Evolutionary conservation across 768 basidiomycete genomes (phyloP), one percentile per base, ranked within the genome.

Genomic region (Suillus spraguei): DNA sequence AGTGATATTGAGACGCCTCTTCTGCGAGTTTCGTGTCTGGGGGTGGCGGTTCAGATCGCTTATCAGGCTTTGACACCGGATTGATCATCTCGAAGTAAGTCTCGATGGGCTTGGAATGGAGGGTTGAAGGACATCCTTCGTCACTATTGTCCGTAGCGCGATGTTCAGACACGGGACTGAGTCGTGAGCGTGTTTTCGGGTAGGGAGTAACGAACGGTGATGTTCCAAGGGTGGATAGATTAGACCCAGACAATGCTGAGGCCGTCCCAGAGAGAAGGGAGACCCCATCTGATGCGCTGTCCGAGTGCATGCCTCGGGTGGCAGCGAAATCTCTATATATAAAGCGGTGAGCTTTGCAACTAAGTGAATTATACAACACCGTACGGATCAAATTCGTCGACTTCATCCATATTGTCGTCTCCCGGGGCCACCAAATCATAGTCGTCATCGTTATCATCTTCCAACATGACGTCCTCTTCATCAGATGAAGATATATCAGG

Each of bases 301-400:
- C 87, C 3, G 85, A 89, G 28, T 80, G 78, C 14, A 80, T 71
- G 3, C 79, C 82, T 11, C 84, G 83, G 1, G 84, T 85, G 0
- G 86, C 85, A 10, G 88, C 87, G 74, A 91, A 92, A 61, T 89
- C 87, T 1, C 91, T 92, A 67, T 32, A 10, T 92, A 68, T 24
- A 13, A 4, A 32, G n/a, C 17, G 6, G 65, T 60, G 33, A 62
- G 67, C 35, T 4, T 41, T 2, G 1, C 13, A 38, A 50, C 17
- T 3, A n/a, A 32, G 39, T 20, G 6, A 28, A 16, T 42, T 9
- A 28, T 54, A 55, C 6, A 35, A 22, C 36, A 4, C 79, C 89
- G 70, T 72, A 92, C 91, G 90, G 90, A 70, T 93, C 92, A 66
- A 92, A 93, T 64, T 90, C 91, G 66, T 92, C 89, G 2, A 78